Percentiles rank a stretch among this genome's conserved stretches.
These are phyloP conservation scores for Aspergillus leporis DNA, from an alignment of 495 filamentous ascomycete species.

Conservation along the genomic window DNA sequence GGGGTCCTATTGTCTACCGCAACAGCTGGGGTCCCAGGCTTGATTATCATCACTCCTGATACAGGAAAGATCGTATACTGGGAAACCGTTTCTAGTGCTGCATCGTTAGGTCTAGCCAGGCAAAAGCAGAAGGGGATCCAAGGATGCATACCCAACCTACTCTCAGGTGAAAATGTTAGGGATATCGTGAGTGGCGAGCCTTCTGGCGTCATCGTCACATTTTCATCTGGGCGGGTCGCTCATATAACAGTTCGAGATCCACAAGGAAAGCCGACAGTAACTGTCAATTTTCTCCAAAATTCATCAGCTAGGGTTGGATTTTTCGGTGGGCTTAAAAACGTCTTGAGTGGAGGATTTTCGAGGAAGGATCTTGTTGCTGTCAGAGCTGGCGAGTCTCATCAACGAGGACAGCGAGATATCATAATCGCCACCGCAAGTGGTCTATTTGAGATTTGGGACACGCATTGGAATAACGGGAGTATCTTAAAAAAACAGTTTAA, in stretches of 20 bases:
- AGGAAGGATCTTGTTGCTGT: conserved; percentile 78
- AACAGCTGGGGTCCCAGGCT: conserved; percentile 72
- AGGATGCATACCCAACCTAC: conserved; percentile 66
- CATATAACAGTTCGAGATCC: conserved; percentile 81
- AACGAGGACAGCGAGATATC: conserved; percentile 81
- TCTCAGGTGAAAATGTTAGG: conserved; percentile 73
- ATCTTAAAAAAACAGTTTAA: conserved; percentile 54
- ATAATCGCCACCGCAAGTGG: conserved; percentile 74
- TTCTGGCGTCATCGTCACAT: conserved; percentile 78
- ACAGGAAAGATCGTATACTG: conserved; percentile 88
- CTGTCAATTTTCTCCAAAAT: conserved; percentile 69
- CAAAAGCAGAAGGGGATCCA: conserved; percentile 79
- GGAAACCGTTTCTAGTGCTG: conserved; percentile 86
- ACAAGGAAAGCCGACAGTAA: conserved; percentile 80
- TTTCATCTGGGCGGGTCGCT: conserved; percentile 81
- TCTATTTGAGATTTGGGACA: conserved; percentile 78
- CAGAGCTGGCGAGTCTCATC: conserved; percentile 62
- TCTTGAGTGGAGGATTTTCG: conserved; percentile 61
- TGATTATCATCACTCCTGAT: conserved; percentile 79
- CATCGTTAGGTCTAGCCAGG: conserved; percentile 70
- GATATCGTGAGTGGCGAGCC: conserved; percentile 80
- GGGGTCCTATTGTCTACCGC: conserved; percentile 78
- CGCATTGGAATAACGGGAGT: conserved; percentile 77
- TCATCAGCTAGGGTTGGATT: conserved; percentile 58
- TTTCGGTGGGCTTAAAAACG: conserved; percentile 74